Evolutionary conservation across 1,139 yeast species (phyloP), one percentile per base, ranked within the genome.

Genomic region (Geotrichum reessii): DNA sequence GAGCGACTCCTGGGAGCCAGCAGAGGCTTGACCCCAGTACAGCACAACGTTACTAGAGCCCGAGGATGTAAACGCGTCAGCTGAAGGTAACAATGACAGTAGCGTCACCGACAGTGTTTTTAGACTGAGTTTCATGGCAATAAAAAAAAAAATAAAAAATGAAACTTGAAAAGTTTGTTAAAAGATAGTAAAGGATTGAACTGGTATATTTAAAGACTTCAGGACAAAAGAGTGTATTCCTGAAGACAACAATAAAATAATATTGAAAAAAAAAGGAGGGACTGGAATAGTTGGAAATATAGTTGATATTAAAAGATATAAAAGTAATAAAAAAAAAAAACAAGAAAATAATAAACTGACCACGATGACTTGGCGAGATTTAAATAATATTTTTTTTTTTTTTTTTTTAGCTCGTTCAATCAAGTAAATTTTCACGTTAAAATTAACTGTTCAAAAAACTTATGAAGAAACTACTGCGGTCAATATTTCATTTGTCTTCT

Each of bases 21-120:
- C 87, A n/a, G 93, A 83, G 67, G 82, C 81, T 74, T 91, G 97
- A 55, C 97, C 97, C 97, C 97, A 91, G 74, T 90, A 91, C 8
- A 87, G 80, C 19, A 86, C 96, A 52, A 87, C 56, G 27, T 60
- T 60, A 55, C 44, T 28, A 47, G 55, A 55, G 7, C 50, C 53
- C 3, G 58, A n/a, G 9, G 60, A 57, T 7, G 60, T 53, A 44
- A 56, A 57, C 37, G 55, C 55, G 19, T 11, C 17, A 5, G n/a
- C 42, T 14, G 42, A 14, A 37, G 42, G 42, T 14, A 37, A 19
- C 42, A 37, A 19, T 19, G 42, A 37, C 42, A 37, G 42, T 4
- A 37, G 42, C 42, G 42, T n/a, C 17, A n/a, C n/a, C 3, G 42
- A 37, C 14, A 37, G 4, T n/a, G 14, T 37, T 37, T 37, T 14